Evolutionary conservation across 1,284 basidiomycete genomes (phyloP).

Genomic region (Mycena sp.): DNA sequence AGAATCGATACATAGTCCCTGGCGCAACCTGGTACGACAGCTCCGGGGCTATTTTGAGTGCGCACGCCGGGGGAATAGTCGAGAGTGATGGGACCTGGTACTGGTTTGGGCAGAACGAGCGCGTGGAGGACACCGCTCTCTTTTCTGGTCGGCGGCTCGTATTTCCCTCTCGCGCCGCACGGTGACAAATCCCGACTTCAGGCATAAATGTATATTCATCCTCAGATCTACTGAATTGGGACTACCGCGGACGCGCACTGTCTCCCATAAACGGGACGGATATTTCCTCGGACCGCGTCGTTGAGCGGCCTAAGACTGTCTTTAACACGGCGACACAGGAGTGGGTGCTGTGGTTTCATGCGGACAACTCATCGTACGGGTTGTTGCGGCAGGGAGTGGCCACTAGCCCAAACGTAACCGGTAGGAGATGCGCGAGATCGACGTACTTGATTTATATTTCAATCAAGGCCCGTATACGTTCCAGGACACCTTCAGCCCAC

Average conservation of each 20-base stretch:
- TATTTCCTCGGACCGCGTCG: slow-evolving; percentile 36
- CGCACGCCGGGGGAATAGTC: slow-evolving; percentile 35
- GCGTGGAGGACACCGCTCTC: slow-evolving; percentile 28
- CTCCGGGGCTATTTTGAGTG: slow-evolving; percentile 35
- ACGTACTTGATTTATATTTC: not conserved
- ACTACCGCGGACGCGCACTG: slow-evolving; percentile 37
- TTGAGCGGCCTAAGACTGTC: slow-evolving; percentile 37
- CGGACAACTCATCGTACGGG: slow-evolving; percentile 39
- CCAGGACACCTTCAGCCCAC: slow-evolving; percentile 31
- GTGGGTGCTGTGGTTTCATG: slow-evolving; percentile 40
- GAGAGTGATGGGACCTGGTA: slow-evolving; percentile 28
- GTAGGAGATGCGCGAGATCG: slow-evolving; percentile 10
- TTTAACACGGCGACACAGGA: slow-evolving; percentile 34
- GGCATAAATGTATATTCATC: slow-evolving; percentile 38
- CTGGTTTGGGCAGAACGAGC: slow-evolving; percentile 34
- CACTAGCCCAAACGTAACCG: slow-evolving; percentile 38
- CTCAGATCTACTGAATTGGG: slow-evolving; percentile 38
- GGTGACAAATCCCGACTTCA: not conserved
- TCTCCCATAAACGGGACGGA: slow-evolving; percentile 36
- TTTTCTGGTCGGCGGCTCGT: slow-evolving; percentile 33
- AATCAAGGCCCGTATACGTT: slow-evolving; percentile 35
- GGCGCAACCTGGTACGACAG: slow-evolving; percentile 39
- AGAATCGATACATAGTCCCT: slow-evolving; percentile 38
- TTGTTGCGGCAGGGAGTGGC: slow-evolving; percentile 36
- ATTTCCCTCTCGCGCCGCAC: not conserved